phyloP scores from a whole-genome alignment of 2,329 filamentous ascomycete species.

The Hyphodiscus sp. region DNA sequence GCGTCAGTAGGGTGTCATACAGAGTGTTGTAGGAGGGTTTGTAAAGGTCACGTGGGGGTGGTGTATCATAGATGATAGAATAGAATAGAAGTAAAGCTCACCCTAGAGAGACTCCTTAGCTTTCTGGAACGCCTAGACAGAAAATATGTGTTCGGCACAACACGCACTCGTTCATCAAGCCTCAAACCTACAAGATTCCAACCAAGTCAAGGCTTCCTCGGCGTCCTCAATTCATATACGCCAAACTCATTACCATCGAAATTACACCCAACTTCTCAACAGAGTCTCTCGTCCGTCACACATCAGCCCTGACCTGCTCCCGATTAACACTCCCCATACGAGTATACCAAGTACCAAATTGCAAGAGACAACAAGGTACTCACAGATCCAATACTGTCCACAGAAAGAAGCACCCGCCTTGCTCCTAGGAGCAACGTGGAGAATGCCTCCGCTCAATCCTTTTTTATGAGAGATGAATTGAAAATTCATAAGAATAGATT shows the following conservation, averaged over 20 bases:
- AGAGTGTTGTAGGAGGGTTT: neutral
- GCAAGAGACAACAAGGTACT: neutral
- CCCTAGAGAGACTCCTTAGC: no score
- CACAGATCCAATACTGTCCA: conserved; percentile 9
- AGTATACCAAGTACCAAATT: neutral
- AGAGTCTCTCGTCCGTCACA: conserved; percentile 1
- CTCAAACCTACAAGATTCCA: no score
- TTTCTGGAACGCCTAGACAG: no score
- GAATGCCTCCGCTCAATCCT: neutral
- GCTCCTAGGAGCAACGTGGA: neutral
- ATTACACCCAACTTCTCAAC: conserved; percentile 11
- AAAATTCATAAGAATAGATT: neutral
- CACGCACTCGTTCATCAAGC: no score
- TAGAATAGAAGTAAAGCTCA: no score
- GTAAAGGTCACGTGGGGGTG: no score
- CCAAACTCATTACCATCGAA: conserved; percentile 13
- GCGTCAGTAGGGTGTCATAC: conserved; percentile 47
- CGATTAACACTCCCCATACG: no score
- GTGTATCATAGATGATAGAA: no score
- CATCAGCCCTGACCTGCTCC: neutral
- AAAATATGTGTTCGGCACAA: no score
- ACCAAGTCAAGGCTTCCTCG: neutral
- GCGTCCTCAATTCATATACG: conserved; percentile 2
- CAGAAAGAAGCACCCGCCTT: conserved; percentile 4
- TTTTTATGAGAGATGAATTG: neutral